Evolutionary conservation across 768 basidiomycete genomes (phyloP), one percentile per base, ranked within the genome.

Genomic region (Fomitopsis pulvina): DNA sequence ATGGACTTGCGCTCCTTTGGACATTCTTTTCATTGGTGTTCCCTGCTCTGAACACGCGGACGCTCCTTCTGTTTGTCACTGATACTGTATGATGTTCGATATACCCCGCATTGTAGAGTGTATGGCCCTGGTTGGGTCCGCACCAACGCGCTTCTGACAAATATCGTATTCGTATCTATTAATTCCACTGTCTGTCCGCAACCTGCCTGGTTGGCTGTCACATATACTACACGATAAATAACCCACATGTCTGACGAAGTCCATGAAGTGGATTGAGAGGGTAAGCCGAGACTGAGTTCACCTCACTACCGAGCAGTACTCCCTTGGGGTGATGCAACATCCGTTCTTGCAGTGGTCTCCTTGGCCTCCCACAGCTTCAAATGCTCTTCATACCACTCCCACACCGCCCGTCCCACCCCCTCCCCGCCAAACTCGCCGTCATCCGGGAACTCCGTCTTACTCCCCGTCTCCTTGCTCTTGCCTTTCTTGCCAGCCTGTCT

Each of bases 401-500:
- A 91, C 1, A 90, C 77, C 22, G 78, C 62, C 55, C 83, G 67
- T 4, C 87, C 88, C 37, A 78, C 71, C 18, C 72, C 63, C 62
- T 87, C 85, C 0, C 87, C 85, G 12, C 87, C 87, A 22, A 82
- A 71, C 54, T 90, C 86, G 4, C 76, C 77, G 57, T 87, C 86
- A 51, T 86, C 82, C 9, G 67, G 64, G 16, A 81, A 65, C 6
- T 56, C 58, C 22, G 51, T 56, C 20, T 55, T 46, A 22, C 61
- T 61, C 7, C 61, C 14, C 39, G 57, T 60, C 14, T 43, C 53
- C 21, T 65, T 62, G 6, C 60, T 12, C 32, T 58, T 62, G 12
- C 38, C 52, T 5, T 8, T 47, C 22, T 64, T 55, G 42, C 61
- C 54, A 24, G 59, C 53, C 26, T 26, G 52, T 21, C 41, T 24